Evolutionary conservation across 2,329 filamentous ascomycete genomes (phyloP), one percentile per base, ranked within the genome.

Genomic region (Pestalotiopsis sp.): DNA sequence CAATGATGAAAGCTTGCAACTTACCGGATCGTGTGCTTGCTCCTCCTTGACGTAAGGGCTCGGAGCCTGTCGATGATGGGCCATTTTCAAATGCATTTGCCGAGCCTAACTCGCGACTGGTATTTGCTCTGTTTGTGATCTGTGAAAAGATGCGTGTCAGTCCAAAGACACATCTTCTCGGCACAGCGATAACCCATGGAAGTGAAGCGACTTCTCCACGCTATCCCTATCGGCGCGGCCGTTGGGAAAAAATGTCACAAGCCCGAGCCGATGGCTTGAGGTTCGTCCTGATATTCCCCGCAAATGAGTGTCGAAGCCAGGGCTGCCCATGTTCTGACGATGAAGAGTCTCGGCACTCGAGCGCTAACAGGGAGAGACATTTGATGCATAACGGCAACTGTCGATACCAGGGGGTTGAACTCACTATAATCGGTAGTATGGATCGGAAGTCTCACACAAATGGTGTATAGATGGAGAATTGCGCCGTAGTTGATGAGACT

Each of bases 41-140:
- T 84, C 82, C 72, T 83, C 82, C 73, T 84, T 83, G 70, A 80
- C 72, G 67, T 79, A 82, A 63, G 80, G 78, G 77, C 79, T 78
- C 66, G 81, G 75, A 75, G 77, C 80, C 79, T 83, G 82, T 72
- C 81, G 81, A 72, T 82, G 81, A 72, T 82, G 81, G 72, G 81
- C 81, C 82, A 84, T 84, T 74, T 81, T 81, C 75, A 81, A 80
- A 76, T 81, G 79, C 81, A 83, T 83, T 70, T 66, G 67, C 66
- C 72, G 71, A 71, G 68, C 31, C 31, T 36, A 39, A 13, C 20
- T 20, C 25, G 68, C 66, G 64, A 67, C 49, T 38, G 57, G 68
- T 67, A 59, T 67, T 49, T 68, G 56, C 66, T 66, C 66, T 68
- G 68, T 61, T 67, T 27, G 7, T 49, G 61, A 20, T 66, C 63